Conservation (phyloP, 164 flowering plant genomes). For the Akebia trifoliata region DNA sequence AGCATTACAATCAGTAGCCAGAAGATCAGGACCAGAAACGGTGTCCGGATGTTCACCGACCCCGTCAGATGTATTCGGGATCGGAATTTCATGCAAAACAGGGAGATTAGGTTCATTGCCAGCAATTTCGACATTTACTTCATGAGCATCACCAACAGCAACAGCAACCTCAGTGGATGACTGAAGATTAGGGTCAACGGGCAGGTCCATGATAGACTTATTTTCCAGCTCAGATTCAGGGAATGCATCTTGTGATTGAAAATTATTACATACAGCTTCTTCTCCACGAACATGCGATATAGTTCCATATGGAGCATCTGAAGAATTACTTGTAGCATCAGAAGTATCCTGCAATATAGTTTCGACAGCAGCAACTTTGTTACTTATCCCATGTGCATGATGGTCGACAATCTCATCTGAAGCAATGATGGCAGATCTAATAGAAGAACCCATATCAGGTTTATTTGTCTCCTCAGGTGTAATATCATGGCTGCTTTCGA, state of each 20-base stretch:
- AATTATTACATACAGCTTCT: background rate
- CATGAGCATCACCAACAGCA: constrained; percentile 16
- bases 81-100: background rate
- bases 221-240: background rate
- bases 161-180: background rate
- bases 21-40: background rate
- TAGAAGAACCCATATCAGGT: constrained; percentile 25
- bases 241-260: background rate
- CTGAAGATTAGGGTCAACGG: background rate
- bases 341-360: constrained; percentile 19
- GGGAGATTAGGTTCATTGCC: background rate
- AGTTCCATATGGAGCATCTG: background rate
- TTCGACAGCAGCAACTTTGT: constrained; percentile 17
- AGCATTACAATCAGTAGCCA: constrained; percentile 5
- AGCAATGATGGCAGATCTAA: constrained; percentile 11
- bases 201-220: background rate
- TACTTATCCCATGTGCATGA: constrained; percentile 9
- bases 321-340: constrained; percentile 2
- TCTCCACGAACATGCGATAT: background rate
- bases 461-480: constrained; percentile 18
- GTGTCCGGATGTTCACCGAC: background rate
- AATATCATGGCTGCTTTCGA: background rate
- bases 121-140: constrained; percentile 1
- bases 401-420: constrained; percentile 12
- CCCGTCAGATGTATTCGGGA: background rate